phyloP scores from a whole-genome alignment of 495 filamentous ascomycete genomes.

The Pseudotulostoma volvatum region DNA sequence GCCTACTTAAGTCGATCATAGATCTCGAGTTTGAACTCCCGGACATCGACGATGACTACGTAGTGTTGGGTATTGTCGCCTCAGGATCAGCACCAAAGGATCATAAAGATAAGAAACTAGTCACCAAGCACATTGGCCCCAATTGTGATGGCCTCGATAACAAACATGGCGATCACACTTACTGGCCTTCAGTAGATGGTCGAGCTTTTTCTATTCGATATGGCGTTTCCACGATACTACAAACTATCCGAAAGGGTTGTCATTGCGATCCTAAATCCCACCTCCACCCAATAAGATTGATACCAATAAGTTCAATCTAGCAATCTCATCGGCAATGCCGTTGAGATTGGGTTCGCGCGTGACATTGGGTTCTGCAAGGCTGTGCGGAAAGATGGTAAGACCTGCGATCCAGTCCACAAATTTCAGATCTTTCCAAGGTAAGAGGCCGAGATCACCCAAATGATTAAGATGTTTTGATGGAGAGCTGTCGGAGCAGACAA shows the following conservation, averaged over 20 bases:
- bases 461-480: no score
- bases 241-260: constrained; percentile 73
- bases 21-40: constrained; percentile 73
- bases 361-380: constrained; percentile 84
- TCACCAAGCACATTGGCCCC: constrained; percentile 27
- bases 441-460: no score
- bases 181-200: constrained; percentile 83
- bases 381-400: constrained; percentile 65
- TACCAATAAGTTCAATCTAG: constrained; percentile 68
- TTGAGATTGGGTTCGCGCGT: constrained; percentile 72
- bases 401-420: no score
- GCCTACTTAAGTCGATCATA: constrained; percentile 66
- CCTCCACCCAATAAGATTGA: constrained; percentile 54
- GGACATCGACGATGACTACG: constrained; percentile 73
- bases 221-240: constrained; percentile 81
- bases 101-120: constrained; percentile 39
- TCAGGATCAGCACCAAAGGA: constrained; percentile 67
- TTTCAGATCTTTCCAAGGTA: no score
- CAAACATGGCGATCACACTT: constrained; percentile 79
- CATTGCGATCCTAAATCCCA: constrained; percentile 89
- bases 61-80: constrained; percentile 74
- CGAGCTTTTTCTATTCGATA: constrained; percentile 82
- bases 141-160: constrained; percentile 40
- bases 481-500: no score
- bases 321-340: constrained; percentile 66